These are phyloP conservation scores for Nitzschia sp. DNA, from an alignment of 108 stramenopile genomes.

Conservation along the genomic window DNA sequence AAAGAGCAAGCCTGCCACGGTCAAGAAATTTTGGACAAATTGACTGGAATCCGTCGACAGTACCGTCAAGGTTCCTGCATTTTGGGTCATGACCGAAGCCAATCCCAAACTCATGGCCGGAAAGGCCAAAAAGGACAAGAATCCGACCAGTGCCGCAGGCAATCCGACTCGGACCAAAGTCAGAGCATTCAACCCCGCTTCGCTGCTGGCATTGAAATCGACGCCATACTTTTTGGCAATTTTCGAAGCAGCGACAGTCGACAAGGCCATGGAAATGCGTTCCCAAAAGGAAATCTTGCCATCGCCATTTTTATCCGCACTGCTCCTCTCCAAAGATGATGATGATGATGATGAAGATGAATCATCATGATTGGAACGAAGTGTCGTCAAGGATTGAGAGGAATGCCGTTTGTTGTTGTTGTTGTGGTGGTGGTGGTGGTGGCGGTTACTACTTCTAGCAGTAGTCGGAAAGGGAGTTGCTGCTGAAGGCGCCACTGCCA, in stretches of 20 bases:
- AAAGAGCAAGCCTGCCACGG: constrained; percentile 71
- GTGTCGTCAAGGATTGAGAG: neutral
- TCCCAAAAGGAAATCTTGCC: neutral
- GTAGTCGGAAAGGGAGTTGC: too few species aligned
- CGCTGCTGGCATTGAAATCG: neutral
- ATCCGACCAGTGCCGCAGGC: constrained; percentile 55
- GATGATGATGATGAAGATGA: too few species aligned
- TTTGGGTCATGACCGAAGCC: constrained; percentile 54
- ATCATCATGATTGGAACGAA: too few species aligned
- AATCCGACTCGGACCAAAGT: constrained; percentile 70
- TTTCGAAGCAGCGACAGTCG: neutral
- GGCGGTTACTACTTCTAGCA: too few species aligned
- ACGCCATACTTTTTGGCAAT: constrained; percentile 1
- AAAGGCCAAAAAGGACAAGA: constrained; percentile 54
- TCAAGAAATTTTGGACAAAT: constrained; percentile 89
- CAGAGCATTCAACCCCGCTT: neutral
- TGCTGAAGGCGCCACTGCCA: too few species aligned
- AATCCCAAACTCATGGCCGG: constrained; percentile 55
- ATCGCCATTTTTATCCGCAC: neutral
- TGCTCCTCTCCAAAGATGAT: neutral
- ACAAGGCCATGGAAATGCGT: neutral
- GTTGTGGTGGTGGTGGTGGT: too few species aligned
- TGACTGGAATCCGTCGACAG: constrained; percentile 78
- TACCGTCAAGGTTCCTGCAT: constrained; percentile 76
- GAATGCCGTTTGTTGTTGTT: too few species aligned